Conservation (phyloP, 495 filamentous ascomycete species). For the Pseudevernia furfuracea region DNA sequence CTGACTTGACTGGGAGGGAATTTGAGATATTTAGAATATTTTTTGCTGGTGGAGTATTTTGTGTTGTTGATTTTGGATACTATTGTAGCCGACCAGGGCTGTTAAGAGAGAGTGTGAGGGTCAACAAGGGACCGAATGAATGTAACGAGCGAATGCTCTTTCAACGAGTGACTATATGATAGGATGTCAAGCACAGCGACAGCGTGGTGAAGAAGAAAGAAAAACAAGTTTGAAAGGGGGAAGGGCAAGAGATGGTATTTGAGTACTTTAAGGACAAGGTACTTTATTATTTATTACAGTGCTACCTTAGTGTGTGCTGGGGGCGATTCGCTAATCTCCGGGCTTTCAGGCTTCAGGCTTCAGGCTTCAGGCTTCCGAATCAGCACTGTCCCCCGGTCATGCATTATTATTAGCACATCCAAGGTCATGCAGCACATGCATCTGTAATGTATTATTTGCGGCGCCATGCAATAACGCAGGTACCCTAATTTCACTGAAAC, state of each 20-base stretch:
- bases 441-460: too few species aligned
- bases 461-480: too few species aligned
- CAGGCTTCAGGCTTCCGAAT: too few species aligned
- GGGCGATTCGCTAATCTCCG: neutral
- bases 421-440: too few species aligned
- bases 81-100: slow-evolving; percentile 28
- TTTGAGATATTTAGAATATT: neutral
- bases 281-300: too few species aligned
- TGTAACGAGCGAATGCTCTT: slow-evolving; percentile 30
- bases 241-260: too few species aligned
- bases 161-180: slow-evolving; percentile 23
- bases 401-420: too few species aligned
- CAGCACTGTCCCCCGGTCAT: too few species aligned
- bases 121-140: slow-evolving; percentile 23
- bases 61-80: slow-evolving; percentile 7
- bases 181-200: slow-evolving; percentile 19
- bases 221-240: neutral
- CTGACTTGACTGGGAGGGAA: neutral
- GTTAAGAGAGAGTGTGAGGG: slow-evolving; percentile 21
- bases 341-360: too few species aligned
- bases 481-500: too few species aligned
- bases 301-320: neutral
- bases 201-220: slow-evolving; percentile 5
- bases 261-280: neutral
- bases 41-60: neutral